Conservation (phyloP, 148 eudicot species). For the Nepenthes gracilis region DNA sequence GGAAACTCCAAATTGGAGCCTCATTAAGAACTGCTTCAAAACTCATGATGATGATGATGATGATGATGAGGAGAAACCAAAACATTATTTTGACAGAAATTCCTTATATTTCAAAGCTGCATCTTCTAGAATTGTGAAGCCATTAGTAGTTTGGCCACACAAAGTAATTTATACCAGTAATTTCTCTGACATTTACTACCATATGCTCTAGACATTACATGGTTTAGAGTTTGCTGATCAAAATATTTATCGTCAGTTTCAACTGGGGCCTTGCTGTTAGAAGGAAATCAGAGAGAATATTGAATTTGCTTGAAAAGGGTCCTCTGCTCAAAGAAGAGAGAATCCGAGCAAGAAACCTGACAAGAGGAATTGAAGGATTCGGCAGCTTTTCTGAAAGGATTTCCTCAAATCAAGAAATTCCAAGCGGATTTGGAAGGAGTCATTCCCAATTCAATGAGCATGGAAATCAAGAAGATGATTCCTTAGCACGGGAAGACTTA, state of each 20-base stretch:
- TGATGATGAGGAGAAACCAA: too few relatives aligned
- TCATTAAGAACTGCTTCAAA: too few relatives aligned
- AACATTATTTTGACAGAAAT: too few relatives aligned
- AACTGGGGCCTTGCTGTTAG: constrained; percentile 84
- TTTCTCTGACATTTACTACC: not conserved
- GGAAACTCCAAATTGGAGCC: too few relatives aligned
- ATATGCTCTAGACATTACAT: not conserved
- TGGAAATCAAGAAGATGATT: constrained; percentile 31
- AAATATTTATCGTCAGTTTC: constrained; percentile 31
- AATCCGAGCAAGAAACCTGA: constrained; percentile 50
- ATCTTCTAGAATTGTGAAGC: too few relatives aligned
- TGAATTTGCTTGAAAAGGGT: constrained; percentile 55
- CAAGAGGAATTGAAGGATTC: constrained; percentile 81
- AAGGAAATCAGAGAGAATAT: constrained; percentile 58
- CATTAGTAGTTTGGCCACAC: not conserved
- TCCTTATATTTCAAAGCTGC: too few relatives aligned
- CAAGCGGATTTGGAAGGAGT: constrained; percentile 35
- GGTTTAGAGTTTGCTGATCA: not conserved
- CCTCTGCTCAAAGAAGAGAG: constrained; percentile 71
- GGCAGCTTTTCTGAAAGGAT: constrained; percentile 57
- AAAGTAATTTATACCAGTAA: too few relatives aligned
- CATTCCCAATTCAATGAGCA: constrained; percentile 59
- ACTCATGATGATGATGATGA: too few relatives aligned
- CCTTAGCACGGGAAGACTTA: constrained; percentile 3
- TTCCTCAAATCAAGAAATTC: constrained; percentile 23